Base-by-base conservation (phyloP, 176 grass and related monocot species). In the Puya raimondii region DNA sequence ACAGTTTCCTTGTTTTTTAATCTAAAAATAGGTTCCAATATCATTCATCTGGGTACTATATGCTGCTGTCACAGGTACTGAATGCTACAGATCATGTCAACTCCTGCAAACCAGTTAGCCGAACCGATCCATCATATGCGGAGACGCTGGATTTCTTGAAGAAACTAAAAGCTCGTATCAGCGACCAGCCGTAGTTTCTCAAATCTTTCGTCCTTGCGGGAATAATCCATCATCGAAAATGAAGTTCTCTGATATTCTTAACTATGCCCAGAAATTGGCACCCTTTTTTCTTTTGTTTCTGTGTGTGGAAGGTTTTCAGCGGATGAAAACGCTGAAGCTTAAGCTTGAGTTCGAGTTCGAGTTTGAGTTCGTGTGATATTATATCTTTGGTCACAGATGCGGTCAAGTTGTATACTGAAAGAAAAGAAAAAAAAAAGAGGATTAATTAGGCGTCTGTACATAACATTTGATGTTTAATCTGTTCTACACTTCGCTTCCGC, bases 41-140 rank as follows among this genome's bases (percentile, higher is more conserved):
- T 2, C 6, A 20, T 10, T 23, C 59, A 54, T 48, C 18, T 56
- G 23, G 23, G 10, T 4, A 61, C 29, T 57, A 11, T 69, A 49
- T 79, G 29, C 29, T 65, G 33, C 20, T 54, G 17, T 29, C 47
- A 26, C 79, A 97, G 93, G 93, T 97, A 56, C 70, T 97, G 22
- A 70, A 76, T 16, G 77, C 77, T 64, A 92, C 89, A 74, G 93
- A 97, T 81, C 93, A 97, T 85, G 78, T 97, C 71, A 97, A 97
- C 47, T 97, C 93, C 51, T 92, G 93, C 72, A 97, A 97, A 48
- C 93, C 93, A 23, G 81, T 92, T 71, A 87, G 84, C 74, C 88
- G 83, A 76, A 83, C 83, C 11, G 93, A 97, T 75, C 89, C 89
- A 68, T 97, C 93, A 10, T 97, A 97, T 22, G 79, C 84, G 0